Base-by-base conservation (phyloP, 1,139 yeast species). In the Nakaseomyces kungkrabaensis region DNA sequence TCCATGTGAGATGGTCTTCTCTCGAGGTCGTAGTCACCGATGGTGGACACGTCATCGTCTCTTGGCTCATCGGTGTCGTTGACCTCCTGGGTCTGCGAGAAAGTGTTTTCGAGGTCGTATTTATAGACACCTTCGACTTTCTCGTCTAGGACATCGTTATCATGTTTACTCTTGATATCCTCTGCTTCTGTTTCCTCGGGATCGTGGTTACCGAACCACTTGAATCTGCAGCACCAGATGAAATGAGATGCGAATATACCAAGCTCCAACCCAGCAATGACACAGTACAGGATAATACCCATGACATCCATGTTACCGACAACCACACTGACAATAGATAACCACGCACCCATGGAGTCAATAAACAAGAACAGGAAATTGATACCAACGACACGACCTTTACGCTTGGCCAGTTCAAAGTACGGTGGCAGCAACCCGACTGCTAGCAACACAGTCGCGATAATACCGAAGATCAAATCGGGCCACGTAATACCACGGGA, bases 371-470 rank as follows among this genome's bases (percentile, higher is more conserved):
- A 90, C n/a, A 82, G 59, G 63, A 90, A 88, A 62, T 88, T 88
- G 59, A 90, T 83, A 0, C 97, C 97, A 4, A 88, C 79, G 4
- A 90, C 97, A 46, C 87, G 72, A 3, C 97, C 97, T 46, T 77
- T 68, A 54, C 96, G 75, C 62, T 86, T 86, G 37, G 79, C 78
- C 37, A 90, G 71, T 63, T 90, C 97, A 59, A 81, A 81, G 66
- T 89, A 90, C 4, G 97, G 97, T 0, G 97, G 97, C 2, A 90
- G 60, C 44, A 90, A 72, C 0, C 97, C 97, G 2, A 78, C 60
- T 0, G 87, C 95, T 29, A 90, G 71, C 27, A 86, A 65, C 0
- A 89, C 72, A 0, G 95, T 79, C 0, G 97, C 96, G 40, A 86
- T 56, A 13, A 86, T 76, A 17, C 97, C 97, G 53, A 87, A 75